phyloP scores from a whole-genome alignment of 768 basidiomycete genomes.

The Podaxis mareebaensis region DNA sequence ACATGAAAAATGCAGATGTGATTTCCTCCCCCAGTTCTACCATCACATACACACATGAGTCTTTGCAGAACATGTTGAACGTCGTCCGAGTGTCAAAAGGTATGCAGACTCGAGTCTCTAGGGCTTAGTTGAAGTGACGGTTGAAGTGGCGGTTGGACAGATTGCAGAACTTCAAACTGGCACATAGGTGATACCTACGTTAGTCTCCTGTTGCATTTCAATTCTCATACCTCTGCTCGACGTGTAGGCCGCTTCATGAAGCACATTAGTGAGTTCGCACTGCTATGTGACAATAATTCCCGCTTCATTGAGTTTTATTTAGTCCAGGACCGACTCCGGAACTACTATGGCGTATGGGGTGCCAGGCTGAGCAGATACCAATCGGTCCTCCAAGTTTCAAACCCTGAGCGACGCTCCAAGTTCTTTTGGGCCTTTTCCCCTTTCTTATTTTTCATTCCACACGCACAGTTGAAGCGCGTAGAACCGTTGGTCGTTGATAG shows the following conservation, averaged over 20 bases:
- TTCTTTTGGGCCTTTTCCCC: slow-evolving; percentile 1
- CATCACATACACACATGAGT: background rate
- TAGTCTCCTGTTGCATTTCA: background rate
- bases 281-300: background rate
- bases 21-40: background rate
- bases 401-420: background rate
- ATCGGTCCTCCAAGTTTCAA: background rate
- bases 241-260: slow-evolving; percentile 11
- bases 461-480: slow-evolving; percentile 2
- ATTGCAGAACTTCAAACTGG: slow-evolving; percentile 8
- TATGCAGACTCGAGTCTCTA: background rate
- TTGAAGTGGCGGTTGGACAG: background rate
- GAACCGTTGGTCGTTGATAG: background rate
- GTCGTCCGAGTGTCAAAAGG: background rate
- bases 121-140: background rate
- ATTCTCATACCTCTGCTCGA: background rate
- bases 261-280: background rate
- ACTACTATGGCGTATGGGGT: slow-evolving; percentile 6
- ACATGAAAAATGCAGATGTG: background rate
- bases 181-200: slow-evolving; percentile 4
- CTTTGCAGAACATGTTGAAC: slow-evolving; percentile 5
- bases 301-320: background rate
- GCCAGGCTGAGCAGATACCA: slow-evolving; percentile 1
- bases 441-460: slow-evolving; percentile 8
- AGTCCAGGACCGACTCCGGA: slow-evolving; percentile 7